Conservation (phyloP, 1,284 basidiomycete genomes). For the Inonotus obliquus region DNA sequence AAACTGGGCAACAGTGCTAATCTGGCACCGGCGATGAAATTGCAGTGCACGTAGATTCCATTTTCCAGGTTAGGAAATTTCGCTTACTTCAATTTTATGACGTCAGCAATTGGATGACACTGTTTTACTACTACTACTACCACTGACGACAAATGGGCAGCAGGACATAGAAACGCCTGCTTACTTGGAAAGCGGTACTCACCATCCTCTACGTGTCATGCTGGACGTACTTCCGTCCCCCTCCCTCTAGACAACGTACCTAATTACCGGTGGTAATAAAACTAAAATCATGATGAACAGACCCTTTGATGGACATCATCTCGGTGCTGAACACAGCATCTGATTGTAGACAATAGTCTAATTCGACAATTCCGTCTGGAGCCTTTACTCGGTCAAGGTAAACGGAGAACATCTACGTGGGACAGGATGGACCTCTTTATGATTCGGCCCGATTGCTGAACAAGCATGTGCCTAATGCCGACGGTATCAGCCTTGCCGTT, state of each 20-base stretch:
- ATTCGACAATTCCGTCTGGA: too few species aligned
- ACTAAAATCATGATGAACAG: conserved; percentile 1
- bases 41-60: background rate
- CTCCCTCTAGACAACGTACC: background rate
- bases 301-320: background rate
- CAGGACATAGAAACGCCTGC: background rate
- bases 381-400: background rate
- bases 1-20: background rate
- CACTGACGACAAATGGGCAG: background rate
- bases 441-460: background rate
- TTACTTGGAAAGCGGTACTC: background rate
- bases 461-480: background rate
- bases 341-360: background rate
- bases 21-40: background rate
- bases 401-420: background rate
- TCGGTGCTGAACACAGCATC: background rate
- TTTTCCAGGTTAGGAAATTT: background rate
- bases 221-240: background rate
- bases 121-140: too few species aligned
- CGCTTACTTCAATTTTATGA: too few species aligned
- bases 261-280: background rate
- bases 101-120: background rate
- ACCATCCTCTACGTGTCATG: background rate
- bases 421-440: background rate
- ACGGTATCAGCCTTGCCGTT: background rate